A percentile compares a stretch with the other conserved stretches of the same genome.
Conservation (phyloP, 805 yeast species). For the Yarrowia yakushimensis region DNA sequence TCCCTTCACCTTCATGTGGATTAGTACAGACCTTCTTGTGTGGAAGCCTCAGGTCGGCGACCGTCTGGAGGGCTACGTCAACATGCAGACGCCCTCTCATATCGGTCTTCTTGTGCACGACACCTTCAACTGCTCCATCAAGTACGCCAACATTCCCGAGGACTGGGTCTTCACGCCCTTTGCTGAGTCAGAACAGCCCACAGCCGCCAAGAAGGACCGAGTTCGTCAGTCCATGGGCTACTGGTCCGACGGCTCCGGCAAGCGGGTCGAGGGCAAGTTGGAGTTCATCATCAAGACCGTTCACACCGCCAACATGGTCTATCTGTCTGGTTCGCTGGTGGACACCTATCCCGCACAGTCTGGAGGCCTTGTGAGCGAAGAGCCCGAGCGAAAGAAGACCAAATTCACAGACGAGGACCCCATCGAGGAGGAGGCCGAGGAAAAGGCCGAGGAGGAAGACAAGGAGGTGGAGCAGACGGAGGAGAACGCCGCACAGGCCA, state of each 20-base stretch:
- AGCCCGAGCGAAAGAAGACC: slow-evolving; percentile 68
- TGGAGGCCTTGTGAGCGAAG: slow-evolving; percentile 62
- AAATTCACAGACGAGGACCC: slow-evolving; percentile 9
- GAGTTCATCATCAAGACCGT: slow-evolving; percentile 70
- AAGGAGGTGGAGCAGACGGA: neutral
- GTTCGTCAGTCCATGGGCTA: slow-evolving; percentile 65
- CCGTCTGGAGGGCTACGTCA: slow-evolving; percentile 75
- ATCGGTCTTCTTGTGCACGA: slow-evolving; percentile 88
- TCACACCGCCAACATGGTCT: slow-evolving; percentile 64
- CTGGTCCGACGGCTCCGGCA: slow-evolving; percentile 78
- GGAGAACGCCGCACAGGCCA: neutral
- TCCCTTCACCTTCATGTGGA: slow-evolving; percentile 89
- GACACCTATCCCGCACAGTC: slow-evolving; percentile 31
- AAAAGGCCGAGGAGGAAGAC: neutral
- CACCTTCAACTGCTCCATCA: slow-evolving; percentile 91
- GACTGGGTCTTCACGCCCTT: slow-evolving; percentile 68
- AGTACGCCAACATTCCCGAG: slow-evolving; percentile 77
- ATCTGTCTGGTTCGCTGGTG: slow-evolving; percentile 82
- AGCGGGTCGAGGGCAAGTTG: slow-evolving; percentile 77
- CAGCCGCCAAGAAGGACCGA: slow-evolving; percentile 29
- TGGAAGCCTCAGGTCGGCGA: slow-evolving; percentile 95
- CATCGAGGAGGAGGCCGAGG: slow-evolving; percentile 4
- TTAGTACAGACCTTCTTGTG: slow-evolving; percentile 71
- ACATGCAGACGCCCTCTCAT: slow-evolving; percentile 93
- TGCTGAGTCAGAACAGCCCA: slow-evolving; percentile 26